A percentile compares a stretch with the other conserved stretches of the same genome.
These are phyloP conservation scores for Peronosclerospora sorghi DNA, from an alignment of 352 stramenopile species.

Conservation along the genomic window DNA sequence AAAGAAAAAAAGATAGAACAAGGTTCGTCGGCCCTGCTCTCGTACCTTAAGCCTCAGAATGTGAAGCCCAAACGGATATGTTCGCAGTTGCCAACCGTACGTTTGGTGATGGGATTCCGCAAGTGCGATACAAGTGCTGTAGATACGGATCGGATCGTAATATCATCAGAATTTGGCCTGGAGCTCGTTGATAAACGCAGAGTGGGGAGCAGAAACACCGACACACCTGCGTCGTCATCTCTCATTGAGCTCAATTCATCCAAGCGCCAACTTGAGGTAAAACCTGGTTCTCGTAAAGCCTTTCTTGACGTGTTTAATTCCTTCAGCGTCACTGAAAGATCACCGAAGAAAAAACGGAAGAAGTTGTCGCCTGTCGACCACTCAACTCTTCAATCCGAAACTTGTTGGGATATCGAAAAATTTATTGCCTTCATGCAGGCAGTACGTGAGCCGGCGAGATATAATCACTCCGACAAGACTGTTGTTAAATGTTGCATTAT, in stretches of 20 bases:
- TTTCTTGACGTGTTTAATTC: conserved; percentile 33
- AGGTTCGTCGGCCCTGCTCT: background rate
- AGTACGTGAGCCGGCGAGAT: conserved; percentile 11
- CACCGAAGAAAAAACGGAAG: conserved; percentile 46
- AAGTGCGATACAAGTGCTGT: conserved; percentile 18
- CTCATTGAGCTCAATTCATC: conserved; percentile 12
- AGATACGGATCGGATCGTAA: conserved; percentile 19
- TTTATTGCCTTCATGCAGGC: conserved; percentile 45
- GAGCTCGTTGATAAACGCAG: conserved; percentile 11
- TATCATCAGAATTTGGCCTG: conserved; percentile 20
- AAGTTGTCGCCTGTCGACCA: conserved; percentile 21
- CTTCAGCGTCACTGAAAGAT: conserved; percentile 15
- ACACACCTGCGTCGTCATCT: conserved; percentile 4
- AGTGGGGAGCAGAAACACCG: background rate
- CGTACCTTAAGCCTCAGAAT: conserved; percentile 18
- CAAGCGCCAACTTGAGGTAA: conserved; percentile 17
- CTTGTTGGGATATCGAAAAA: conserved; percentile 51
- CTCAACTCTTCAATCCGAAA: background rate
- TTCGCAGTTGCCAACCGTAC: conserved; percentile 29
- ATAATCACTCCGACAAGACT: conserved; percentile 12
- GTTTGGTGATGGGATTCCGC: conserved; percentile 31
- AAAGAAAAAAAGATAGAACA: conserved; percentile 5
- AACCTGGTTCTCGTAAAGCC: conserved; percentile 13
- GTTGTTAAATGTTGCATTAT: conserved; percentile 34
- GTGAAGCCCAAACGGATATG: conserved; percentile 28